phyloP scores from a whole-genome alignment of 495 filamentous ascomycete species.

The Aspergillus diversus region DNA sequence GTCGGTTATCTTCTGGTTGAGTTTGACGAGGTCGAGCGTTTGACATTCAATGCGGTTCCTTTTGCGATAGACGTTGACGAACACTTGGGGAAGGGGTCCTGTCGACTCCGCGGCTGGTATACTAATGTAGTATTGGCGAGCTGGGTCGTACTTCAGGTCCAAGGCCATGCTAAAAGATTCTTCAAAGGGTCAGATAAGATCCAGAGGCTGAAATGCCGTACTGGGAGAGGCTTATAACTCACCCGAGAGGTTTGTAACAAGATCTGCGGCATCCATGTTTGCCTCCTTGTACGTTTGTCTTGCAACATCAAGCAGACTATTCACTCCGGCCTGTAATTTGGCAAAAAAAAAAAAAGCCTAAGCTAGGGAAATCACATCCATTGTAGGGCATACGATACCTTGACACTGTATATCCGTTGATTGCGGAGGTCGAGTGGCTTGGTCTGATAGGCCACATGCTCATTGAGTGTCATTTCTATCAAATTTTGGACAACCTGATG shows the following conservation, averaged over 20 bases:
- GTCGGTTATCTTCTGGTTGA: constrained; percentile 74
- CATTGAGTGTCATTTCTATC: constrained; percentile 76
- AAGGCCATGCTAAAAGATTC: constrained; percentile 61
- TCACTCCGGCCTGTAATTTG: constrained; percentile 68
- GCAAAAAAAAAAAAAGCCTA: not conserved
- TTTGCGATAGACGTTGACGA: constrained; percentile 76
- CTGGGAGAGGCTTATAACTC: constrained; percentile 19
- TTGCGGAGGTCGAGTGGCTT: constrained; percentile 86
- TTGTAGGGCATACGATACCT: constrained; percentile 49
- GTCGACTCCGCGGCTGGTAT: constrained; percentile 62
- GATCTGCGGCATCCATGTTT: constrained; percentile 72
- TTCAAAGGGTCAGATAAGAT: constrained; percentile 36
- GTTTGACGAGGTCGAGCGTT: constrained; percentile 79
- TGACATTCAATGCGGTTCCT: constrained; percentile 80
- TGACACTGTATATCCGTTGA: constrained; percentile 91
- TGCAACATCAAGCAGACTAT: constrained; percentile 85
- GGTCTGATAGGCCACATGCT: constrained; percentile 76
- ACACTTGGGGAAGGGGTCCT: constrained; percentile 67
- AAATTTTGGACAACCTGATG: constrained; percentile 61
- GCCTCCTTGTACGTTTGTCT: constrained; percentile 85
- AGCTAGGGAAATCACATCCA: not conserved
- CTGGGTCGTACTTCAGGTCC: constrained; percentile 75
- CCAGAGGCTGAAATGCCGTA: not conserved
- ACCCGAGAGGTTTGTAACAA: constrained; percentile 68
- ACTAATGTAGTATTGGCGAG: constrained; percentile 80